Base-by-base conservation (phyloP, 164 flowering plant species). In the Liquidambar formosana region DNA sequence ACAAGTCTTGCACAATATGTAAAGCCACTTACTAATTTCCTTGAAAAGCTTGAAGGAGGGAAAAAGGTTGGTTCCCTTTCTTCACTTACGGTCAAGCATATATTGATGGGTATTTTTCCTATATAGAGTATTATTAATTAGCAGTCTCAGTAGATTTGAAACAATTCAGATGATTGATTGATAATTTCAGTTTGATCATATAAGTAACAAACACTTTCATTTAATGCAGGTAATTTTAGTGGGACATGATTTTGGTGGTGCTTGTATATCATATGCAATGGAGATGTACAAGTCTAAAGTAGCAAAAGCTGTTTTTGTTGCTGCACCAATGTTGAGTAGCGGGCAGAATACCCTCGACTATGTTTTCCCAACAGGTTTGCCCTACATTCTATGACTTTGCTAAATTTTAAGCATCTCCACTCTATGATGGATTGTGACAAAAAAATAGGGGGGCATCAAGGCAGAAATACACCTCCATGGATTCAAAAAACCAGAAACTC, bases 241-340 rank as follows among this genome's bases (percentile, higher is more conserved):
- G 4, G 98, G 97, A 15, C 98, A 94, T 73, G 97, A 94, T 82
- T 82, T 94, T 80, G 97, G 98, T 59, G 98, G 97, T 63, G 85
- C 93, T 28, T 94, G 98, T 67, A 77, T 94, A 64, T 86, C 96
- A 16, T 86, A 84, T 77, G 93, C 86, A 18, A 90, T 92, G 97
- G 98, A 94, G 82, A 63, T 82, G 64, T 85, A 85, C 70, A 91
- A 96, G 57, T 43, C 25, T 18, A 94, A 86, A 71, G 75, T 92
- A 41, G 82, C 96, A 26, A 94, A 87, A 75, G 95, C 93, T 67
- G 53, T 92, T 71, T 94, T 88, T 74, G 41, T 94, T 73, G 94
- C 97, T 48, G 96, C 94, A 44, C 78, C 92, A 61, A 92, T 94
- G 98, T 73, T 90, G 75, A 82, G 72, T 11, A 83, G 63, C 72